These are phyloP conservation scores for Stellera chamaejasme DNA, from an alignment of 345 rosid species.

Conservation along the genomic window DNA sequence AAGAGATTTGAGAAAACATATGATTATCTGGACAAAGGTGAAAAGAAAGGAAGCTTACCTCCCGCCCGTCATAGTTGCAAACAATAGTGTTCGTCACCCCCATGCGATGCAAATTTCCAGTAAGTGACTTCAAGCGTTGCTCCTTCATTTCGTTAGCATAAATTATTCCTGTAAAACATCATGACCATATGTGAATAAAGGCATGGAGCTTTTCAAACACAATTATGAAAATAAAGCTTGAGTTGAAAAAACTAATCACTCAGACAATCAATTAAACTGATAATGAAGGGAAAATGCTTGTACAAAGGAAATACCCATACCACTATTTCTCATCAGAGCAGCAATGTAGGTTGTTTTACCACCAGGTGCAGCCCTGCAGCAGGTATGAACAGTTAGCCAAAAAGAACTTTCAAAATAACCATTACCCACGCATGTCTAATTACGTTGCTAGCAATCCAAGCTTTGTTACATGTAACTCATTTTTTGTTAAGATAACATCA, in stretches of 20 bases:
- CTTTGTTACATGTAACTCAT: neutral
- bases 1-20: no score
- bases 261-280: neutral
- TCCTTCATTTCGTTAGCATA: constrained; percentile 91
- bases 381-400: constrained; percentile 15
- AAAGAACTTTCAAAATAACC: neutral
- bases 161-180: constrained; percentile 50
- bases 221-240: neutral
- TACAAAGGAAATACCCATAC: constrained; percentile 27
- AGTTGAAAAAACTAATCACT: constrained; percentile 6
- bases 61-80: constrained; percentile 93
- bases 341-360: constrained; percentile 81
- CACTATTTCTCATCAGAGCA: constrained; percentile 78
- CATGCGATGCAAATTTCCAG: constrained; percentile 91
- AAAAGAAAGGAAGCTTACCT: constrained; percentile 40
- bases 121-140: constrained; percentile 74
- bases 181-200: constrained; percentile 8
- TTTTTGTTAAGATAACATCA: neutral
- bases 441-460: neutral
- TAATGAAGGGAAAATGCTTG: neutral
- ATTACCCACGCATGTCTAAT: neutral
- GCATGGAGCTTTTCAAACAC: neutral
- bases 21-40: neutral
- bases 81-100: constrained; percentile 91
- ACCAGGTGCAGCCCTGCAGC: constrained; percentile 90